These are phyloP conservation scores for Lactarius trivialis DNA, from an alignment of 768 basidiomycete species.

Conservation along the genomic window DNA sequence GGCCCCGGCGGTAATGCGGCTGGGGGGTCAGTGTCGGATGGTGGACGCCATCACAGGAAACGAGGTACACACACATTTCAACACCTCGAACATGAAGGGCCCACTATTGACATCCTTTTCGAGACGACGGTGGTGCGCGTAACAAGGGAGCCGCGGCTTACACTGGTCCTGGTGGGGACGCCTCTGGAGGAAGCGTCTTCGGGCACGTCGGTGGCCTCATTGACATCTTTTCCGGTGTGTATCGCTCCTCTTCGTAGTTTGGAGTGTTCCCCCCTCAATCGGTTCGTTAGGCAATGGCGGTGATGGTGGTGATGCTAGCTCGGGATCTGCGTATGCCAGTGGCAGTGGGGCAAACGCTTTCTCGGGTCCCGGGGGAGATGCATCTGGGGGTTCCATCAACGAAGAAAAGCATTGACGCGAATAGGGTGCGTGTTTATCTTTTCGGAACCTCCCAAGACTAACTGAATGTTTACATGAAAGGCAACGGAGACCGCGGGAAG, in stretches of 20 bases:
- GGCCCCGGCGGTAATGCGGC: constrained; percentile 9
- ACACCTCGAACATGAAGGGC: not conserved
- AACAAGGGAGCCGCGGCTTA: constrained; percentile 4
- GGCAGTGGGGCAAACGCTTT: constrained; percentile 26
- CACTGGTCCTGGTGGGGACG: constrained; percentile 16
- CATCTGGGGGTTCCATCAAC: constrained; percentile 27
- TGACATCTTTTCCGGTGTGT: constrained; percentile 14
- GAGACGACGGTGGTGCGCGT: not conserved
- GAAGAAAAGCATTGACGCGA: not conserved
- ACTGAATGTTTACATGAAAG: not conserved
- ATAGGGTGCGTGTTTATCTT: constrained; percentile 20
- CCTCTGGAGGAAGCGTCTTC: constrained; percentile 11
- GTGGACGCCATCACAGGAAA: not conserved
- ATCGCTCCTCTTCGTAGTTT: not conserved
- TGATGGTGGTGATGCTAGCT: constrained; percentile 26
- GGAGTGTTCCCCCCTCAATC: not conserved
- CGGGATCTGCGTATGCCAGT: constrained; percentile 26
- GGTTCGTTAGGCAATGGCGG: constrained; percentile 13
- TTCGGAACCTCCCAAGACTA: not conserved
- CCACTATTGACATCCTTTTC: not conserved
- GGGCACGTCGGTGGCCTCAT: constrained; percentile 7
- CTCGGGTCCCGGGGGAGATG: constrained; percentile 28
- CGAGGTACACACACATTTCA: not conserved
- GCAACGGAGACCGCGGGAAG: constrained; percentile 17
- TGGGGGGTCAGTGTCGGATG: constrained; percentile 2